These are phyloP conservation scores for Sugiyamaella novakii DNA, from an alignment of 1,139 yeast genomes.

Conservation along the genomic window DNA sequence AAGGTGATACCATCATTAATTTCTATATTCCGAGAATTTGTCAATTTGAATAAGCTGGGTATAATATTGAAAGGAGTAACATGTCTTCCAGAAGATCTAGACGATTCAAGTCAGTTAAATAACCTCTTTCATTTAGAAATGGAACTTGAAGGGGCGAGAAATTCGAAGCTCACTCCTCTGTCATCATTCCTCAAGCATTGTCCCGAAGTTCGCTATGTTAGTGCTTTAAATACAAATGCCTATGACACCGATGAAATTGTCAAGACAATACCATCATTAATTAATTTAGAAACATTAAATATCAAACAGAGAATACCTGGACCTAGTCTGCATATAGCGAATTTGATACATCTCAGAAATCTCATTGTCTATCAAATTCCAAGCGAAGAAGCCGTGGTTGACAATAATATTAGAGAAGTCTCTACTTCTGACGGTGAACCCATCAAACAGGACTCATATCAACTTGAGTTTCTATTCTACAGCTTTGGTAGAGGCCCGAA, in stretches of 20 bases:
- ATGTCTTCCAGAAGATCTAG: not conserved
- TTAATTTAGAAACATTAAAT: not conserved
- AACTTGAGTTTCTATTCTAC: not conserved
- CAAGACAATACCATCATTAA: not conserved
- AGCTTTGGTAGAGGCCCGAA: constrained; percentile 5
- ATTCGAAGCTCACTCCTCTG: not conserved
- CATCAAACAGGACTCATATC: not conserved
- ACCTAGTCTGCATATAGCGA: not conserved
- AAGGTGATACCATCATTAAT: not conserved
- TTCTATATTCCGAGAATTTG: not conserved
- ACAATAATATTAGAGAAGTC: not conserved
- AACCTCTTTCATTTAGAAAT: not conserved
- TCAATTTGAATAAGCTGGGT: not conserved
- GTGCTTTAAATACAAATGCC: constrained; percentile 4
- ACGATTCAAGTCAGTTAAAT: not conserved
- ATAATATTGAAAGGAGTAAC: constrained; percentile 4
- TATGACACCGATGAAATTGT: not conserved
- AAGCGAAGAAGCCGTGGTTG: not conserved
- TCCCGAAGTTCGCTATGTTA: not conserved
- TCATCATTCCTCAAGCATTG: constrained; percentile 1
- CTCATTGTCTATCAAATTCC: constrained; percentile 3
- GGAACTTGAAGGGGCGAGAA: constrained; percentile 5
- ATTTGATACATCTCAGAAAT: not conserved
- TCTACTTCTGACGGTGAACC: not conserved
- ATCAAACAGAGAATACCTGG: constrained; percentile 1